Evolutionary conservation across 2,329 filamentous ascomycete species (phyloP).

Genomic region (Orbilia javanica): DNA sequence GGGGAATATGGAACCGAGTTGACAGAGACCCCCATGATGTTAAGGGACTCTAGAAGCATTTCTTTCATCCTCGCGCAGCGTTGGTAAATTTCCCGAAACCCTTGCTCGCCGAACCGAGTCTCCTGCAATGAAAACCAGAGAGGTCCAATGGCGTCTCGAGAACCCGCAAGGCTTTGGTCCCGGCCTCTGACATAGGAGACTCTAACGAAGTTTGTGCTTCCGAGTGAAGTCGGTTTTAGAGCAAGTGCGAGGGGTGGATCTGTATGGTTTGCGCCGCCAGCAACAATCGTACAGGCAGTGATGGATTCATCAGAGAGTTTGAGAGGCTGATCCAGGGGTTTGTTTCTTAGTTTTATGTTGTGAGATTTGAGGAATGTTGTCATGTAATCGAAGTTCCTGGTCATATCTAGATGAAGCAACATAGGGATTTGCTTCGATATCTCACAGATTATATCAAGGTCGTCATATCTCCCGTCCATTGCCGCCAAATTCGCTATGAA

Average conservation of each 20-base stretch:
- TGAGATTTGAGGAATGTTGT: conserved; percentile 10
- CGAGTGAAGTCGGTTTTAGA: conserved; percentile 20
- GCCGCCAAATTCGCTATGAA: conserved; percentile 34
- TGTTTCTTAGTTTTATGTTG: neutral
- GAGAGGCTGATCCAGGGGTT: neutral
- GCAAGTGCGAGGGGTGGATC: conserved; percentile 11
- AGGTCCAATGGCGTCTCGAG: conserved; percentile 31
- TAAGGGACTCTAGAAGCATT: neutral
- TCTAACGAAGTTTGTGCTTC: conserved; percentile 5
- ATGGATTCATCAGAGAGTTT: neutral
- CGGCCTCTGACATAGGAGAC: conserved; percentile 18
- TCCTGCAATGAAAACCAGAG: conserved; percentile 39
- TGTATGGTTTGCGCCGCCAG: conserved; percentile 31
- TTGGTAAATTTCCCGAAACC: conserved; percentile 26
- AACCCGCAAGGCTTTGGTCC: conserved; percentile 33
- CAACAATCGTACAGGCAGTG: conserved; percentile 16
- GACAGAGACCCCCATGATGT: neutral
- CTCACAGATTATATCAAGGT: conserved; percentile 19
- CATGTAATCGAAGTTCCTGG: conserved; percentile 43
- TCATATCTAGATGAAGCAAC: conserved; percentile 41
- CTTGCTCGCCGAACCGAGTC: conserved; percentile 30
- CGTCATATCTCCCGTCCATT: conserved; percentile 7
- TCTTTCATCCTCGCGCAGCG: neutral
- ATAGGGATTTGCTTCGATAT: conserved; percentile 18
- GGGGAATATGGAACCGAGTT: conserved; percentile 11